These are phyloP conservation scores for Pyricularia sp. DNA, from an alignment of 2,329 filamentous ascomycete genomes.

Conservation along the genomic window DNA sequence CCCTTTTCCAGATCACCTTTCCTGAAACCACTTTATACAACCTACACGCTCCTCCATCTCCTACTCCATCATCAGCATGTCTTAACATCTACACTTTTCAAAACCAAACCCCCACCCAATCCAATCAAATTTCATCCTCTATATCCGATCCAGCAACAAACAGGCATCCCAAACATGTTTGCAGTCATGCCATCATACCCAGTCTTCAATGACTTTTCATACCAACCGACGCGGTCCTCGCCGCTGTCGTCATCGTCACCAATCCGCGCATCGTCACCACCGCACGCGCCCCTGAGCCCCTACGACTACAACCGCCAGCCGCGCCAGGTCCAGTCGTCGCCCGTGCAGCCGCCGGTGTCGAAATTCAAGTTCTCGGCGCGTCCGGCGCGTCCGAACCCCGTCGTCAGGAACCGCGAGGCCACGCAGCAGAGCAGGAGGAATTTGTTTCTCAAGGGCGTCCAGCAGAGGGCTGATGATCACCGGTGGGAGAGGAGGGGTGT, in stretches of 20 bases:
- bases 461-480: constrained; percentile 49
- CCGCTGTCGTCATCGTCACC: constrained; percentile 49
- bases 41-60: background rate
- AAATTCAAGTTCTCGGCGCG: constrained; percentile 43
- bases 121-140: background rate
- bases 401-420: constrained; percentile 51
- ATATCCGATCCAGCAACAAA: background rate
- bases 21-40: background rate
- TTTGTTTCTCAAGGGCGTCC: constrained; percentile 60
- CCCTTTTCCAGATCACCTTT: background rate
- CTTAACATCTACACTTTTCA: background rate
- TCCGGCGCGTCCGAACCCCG: constrained; percentile 51
- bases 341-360: constrained; percentile 16
- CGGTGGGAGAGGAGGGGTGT: constrained; percentile 52
- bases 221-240: constrained; percentile 34
- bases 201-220: constrained; percentile 26
- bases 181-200: constrained; percentile 25
- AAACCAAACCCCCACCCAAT: background rate
- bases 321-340: constrained; percentile 26
- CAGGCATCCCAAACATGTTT: constrained; percentile 19
- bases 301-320: constrained; percentile 12
- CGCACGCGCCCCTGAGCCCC: constrained; percentile 26
- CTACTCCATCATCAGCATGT: background rate
- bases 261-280: constrained; percentile 40
- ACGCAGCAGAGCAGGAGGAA: constrained; percentile 54